These are phyloP conservation scores for Diaporthe longicolla DNA, from an alignment of 2,329 filamentous ascomycete genomes.

Conservation along the genomic window DNA sequence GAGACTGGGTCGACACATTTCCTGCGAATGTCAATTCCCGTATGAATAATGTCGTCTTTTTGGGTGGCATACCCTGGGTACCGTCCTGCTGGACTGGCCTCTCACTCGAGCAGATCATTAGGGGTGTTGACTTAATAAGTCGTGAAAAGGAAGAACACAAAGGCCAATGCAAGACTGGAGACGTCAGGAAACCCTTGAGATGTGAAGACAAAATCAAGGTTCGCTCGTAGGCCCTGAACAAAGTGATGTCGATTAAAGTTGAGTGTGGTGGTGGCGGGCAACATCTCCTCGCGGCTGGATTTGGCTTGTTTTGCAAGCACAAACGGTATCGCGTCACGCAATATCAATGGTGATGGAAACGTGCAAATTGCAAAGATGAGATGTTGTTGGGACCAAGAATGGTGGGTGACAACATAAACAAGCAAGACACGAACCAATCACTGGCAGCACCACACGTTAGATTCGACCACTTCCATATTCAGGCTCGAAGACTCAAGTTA, in stretches of 20 bases:
- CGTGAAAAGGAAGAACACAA: neutral
- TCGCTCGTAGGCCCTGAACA: neutral
- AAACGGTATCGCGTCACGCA: neutral
- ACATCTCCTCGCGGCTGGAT: neutral
- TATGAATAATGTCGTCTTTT: neutral
- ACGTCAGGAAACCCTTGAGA: neutral
- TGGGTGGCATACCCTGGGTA: constrained; percentile 1
- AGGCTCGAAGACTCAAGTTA: neutral
- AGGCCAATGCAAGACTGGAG: neutral
- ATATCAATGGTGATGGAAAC: neutral
- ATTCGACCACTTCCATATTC: neutral
- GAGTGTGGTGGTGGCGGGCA: neutral
- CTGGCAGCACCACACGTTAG: neutral
- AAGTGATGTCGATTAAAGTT: neutral
- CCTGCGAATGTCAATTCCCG: neutral
- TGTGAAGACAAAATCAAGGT: neutral
- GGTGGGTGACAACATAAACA: neutral
- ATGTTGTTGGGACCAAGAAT: neutral
- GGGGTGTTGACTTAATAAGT: neutral
- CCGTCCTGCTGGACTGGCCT: neutral
- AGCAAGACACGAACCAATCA: neutral
- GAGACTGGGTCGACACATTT: neutral
- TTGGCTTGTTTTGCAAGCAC: neutral
- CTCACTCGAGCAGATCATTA: neutral
- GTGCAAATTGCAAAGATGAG: neutral